A percentile compares a stretch with the other conserved stretches of the same genome.
Evolutionary conservation across 352 stramenopile species (phyloP).

Genomic region (Aphanomyces stellatus): DNA sequence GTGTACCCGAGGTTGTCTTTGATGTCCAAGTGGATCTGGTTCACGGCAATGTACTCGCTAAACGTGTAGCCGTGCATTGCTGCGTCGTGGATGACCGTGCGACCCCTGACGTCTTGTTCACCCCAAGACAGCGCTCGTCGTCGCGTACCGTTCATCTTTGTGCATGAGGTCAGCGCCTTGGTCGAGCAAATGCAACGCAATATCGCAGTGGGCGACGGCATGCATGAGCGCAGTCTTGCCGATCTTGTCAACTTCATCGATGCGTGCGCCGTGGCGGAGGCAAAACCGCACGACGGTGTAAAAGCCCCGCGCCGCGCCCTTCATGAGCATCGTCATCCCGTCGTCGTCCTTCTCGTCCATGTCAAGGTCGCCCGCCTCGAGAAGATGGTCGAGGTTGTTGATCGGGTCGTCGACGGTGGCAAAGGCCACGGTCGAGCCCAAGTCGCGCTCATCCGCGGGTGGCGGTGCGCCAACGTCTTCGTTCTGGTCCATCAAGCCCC

Average conservation of each 20-base stretch:
- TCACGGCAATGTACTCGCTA: slow-evolving; percentile 13
- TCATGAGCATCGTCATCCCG: slow-evolving; percentile 12
- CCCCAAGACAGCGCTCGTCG: not conserved
- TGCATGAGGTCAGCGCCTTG: slow-evolving; percentile 6
- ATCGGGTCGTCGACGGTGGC: slow-evolving; percentile 1
- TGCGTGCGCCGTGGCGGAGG: slow-evolving; percentile 2
- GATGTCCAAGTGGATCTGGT: slow-evolving; percentile 12
- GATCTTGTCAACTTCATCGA: not conserved
- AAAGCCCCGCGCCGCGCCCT: slow-evolving; percentile 8
- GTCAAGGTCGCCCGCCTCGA: slow-evolving; percentile 2
- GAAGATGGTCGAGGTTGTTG: slow-evolving; percentile 7
- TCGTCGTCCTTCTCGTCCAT: slow-evolving; percentile 13
- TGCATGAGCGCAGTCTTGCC: slow-evolving; percentile 12
- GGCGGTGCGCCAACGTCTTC: not conserved
- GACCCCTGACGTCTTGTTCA: not conserved
- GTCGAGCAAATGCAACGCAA: slow-evolving; percentile 5
- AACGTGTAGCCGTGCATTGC: slow-evolving; percentile 15
- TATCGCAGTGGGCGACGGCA: slow-evolving; percentile 7
- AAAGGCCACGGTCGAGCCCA: not conserved
- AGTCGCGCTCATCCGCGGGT: not conserved
- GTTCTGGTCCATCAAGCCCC: slow-evolving; percentile 21
- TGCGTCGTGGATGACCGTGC: slow-evolving; percentile 14
- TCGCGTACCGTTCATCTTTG: slow-evolving; percentile 1
- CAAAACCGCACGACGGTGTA: slow-evolving; percentile 15
- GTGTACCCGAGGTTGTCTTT: slow-evolving; percentile 14